A percentile compares a stretch with the other conserved stretches of the same genome.
Conservation (phyloP, 129 eudicot species). For the Sambucus nigra region DNA sequence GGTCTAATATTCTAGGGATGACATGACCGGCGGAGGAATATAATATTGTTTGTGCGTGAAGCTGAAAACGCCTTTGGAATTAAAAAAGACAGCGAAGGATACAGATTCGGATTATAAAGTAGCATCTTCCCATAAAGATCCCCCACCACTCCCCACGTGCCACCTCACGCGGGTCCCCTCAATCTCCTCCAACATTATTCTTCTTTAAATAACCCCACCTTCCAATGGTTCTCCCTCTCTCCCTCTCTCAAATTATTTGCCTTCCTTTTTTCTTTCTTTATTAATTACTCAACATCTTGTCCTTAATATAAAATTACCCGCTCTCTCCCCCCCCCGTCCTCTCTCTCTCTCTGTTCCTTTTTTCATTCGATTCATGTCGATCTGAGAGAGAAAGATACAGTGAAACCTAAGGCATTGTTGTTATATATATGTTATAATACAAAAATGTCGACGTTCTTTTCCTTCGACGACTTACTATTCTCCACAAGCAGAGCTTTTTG, state of each 20-base stretch:
- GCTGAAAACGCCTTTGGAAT: too few species aligned
- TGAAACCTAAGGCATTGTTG: slow-evolving; percentile 16
- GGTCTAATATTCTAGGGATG: too few species aligned
- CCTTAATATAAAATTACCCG: slow-evolving; percentile 62
- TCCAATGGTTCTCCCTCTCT: slow-evolving; percentile 4
- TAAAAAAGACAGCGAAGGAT: not conserved
- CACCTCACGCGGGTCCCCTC: slow-evolving; percentile 4
- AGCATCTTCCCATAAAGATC: slow-evolving; percentile 19
- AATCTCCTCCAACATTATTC: not conserved
- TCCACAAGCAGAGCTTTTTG: slow-evolving; percentile 58
- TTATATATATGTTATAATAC: not conserved
- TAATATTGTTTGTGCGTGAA: too few species aligned
- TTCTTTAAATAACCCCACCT: not conserved
- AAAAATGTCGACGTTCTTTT: slow-evolving; percentile 34
- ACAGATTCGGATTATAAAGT: slow-evolving; percentile 18
- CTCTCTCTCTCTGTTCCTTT: slow-evolving; percentile 21
- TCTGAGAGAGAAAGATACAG: slow-evolving; percentile 32
- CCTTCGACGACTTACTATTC: slow-evolving; percentile 49
- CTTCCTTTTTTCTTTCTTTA: slow-evolving; percentile 5
- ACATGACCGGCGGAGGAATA: too few species aligned
- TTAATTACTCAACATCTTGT: too few species aligned
- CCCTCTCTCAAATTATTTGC: slow-evolving; percentile 1
- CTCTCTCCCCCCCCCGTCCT: slow-evolving; percentile 31
- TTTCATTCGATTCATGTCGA: slow-evolving; percentile 40
- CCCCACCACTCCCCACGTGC: slow-evolving; percentile 20